Base-by-base conservation (phyloP, 768 basidiomycete genomes). In the Boletus pseudopeckii region DNA sequence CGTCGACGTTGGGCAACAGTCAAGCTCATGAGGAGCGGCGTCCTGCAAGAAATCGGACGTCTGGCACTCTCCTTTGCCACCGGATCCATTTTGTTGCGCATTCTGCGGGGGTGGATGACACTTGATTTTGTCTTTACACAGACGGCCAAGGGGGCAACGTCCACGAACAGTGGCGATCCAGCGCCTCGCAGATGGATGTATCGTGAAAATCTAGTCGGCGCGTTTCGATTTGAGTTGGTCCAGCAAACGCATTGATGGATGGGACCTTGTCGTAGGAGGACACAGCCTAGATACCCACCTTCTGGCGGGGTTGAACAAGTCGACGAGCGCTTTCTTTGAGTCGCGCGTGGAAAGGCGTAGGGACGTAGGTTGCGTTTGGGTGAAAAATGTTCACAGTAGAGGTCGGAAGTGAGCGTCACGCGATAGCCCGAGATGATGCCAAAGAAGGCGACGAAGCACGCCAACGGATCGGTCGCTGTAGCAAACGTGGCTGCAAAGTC, bases 381-480 rank as follows among this genome's bases (percentile, higher is more conserved):
- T 22, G 26, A 6, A 18, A 11, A 15, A n/a, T 15, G 9, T 22
- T 15, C 4, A 5, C 10, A 22, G 39, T 54, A 54, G 20, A 77
- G 54, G n/a, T 77, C 75, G 63, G 73, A 76, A 2, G 77, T 75
- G 48, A 80, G 39, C 8, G 74, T 79, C 36, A n/a, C n/a, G n/a
- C n/a, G n/a, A n/a, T n/a, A n/a, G n/a, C n/a, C n/a, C n/a, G n/a
- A n/a, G n/a, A n/a, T n/a, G n/a, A n/a, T n/a, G n/a, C n/a, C n/a
- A n/a, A n/a, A n/a, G n/a, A n/a, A n/a, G n/a, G n/a, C n/a, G 20
- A 6, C 45, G 45, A 26, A 53, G 45, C 3, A 48, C 41, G 32
- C n/a, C n/a, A n/a, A n/a, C n/a, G n/a, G n/a, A n/a, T n/a, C n/a
- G n/a, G n/a, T n/a, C n/a, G n/a, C n/a, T n/a, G n/a, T n/a, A n/a